phyloP scores from a whole-genome alignment of 148 eudicot genomes.

The Camellia sinensis region DNA sequence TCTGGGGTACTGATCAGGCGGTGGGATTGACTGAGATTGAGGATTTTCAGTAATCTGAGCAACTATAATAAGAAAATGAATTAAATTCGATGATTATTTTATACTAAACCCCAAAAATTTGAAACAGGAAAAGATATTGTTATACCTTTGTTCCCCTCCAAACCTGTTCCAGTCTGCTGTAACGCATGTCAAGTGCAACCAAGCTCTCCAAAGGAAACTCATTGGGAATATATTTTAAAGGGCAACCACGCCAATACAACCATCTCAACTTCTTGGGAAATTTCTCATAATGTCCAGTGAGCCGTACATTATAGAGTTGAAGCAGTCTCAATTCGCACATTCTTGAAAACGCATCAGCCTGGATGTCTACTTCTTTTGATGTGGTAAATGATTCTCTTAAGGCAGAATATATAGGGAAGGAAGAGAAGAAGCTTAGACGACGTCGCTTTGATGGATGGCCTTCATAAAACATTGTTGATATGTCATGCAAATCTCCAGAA shows the following conservation, averaged over 20 bases:
- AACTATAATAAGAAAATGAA: background rate
- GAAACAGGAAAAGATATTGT: too few species aligned
- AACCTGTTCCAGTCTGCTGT: background rate
- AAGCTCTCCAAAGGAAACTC: slow-evolving; percentile 1
- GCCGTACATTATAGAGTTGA: background rate
- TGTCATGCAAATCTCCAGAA: background rate
- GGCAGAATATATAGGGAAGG: background rate
- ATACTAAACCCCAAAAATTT: too few species aligned
- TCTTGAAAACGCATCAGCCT: slow-evolving; percentile 5
- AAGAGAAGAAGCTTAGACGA: background rate
- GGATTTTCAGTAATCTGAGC: slow-evolving; percentile 12
- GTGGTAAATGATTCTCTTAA: background rate
- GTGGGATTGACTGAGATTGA: slow-evolving; percentile 17
- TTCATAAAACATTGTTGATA: background rate
- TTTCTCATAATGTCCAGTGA: background rate
- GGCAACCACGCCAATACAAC: slow-evolving; percentile 18
- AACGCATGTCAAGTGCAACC: slow-evolving; percentile 12
- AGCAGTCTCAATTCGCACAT: slow-evolving; percentile 15
- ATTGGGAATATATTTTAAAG: background rate
- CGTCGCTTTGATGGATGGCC: background rate
- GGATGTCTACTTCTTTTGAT: background rate
- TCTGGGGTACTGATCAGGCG: background rate
- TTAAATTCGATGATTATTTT: too few species aligned
- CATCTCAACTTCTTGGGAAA: slow-evolving; percentile 11
- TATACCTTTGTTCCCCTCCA: slow-evolving; percentile 17